Evolutionary conservation across 371 early-diverging fungal species (phyloP).

Genomic region (Mortierella polycephala): DNA sequence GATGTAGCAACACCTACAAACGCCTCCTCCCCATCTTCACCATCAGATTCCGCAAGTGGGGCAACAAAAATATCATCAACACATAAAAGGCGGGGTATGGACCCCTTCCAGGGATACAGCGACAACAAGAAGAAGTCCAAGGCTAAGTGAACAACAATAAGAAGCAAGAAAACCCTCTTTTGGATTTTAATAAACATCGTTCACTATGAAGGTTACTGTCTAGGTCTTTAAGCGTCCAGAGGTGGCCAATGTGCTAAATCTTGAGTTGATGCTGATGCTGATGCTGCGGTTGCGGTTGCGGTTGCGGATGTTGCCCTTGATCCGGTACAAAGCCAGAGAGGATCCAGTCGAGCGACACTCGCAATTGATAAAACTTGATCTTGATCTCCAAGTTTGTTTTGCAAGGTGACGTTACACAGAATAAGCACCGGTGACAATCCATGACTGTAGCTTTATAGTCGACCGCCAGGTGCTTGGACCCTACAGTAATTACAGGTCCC

Average conservation of each 20-base stretch:
- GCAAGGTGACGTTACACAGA: constrained; percentile 37
- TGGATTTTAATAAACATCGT: not conserved
- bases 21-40: not conserved
- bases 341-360: constrained; percentile 50
- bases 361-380: constrained; percentile 28
- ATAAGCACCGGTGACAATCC: constrained; percentile 39
- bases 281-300: not conserved
- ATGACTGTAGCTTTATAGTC: constrained; percentile 25
- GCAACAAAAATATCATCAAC: not conserved
- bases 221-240: not conserved
- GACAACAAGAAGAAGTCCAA: constrained; percentile 25
- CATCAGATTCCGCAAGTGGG: not conserved
- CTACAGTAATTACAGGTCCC: constrained; percentile 14
- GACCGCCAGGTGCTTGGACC: constrained; percentile 29
- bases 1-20: not conserved
- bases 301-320: not conserved
- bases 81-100: constrained; percentile 27
- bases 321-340: constrained; percentile 31
- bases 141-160: not conserved
- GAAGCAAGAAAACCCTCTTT: not conserved
- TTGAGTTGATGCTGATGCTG: not conserved
- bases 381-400: constrained; percentile 44
- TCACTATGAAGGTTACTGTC: not conserved
- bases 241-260: not conserved
- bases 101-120: constrained; percentile 38